phyloP scores from a whole-genome alignment of 495 filamentous ascomycete genomes.

The Corynascus novoguineensis region DNA sequence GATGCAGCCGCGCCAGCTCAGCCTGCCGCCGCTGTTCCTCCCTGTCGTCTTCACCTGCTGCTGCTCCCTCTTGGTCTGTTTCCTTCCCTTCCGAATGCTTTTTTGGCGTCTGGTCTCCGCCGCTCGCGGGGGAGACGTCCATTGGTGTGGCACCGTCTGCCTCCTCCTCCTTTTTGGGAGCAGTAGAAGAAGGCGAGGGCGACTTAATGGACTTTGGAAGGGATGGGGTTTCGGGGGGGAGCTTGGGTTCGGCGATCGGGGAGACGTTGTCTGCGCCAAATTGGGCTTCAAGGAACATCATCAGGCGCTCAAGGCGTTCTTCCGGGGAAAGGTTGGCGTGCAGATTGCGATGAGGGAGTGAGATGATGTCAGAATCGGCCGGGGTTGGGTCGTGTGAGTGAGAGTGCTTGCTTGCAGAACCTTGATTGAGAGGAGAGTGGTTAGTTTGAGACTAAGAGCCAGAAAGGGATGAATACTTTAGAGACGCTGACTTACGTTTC shows the following conservation, averaged over 20 bases:
- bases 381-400: constrained; percentile 46
- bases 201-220: constrained; percentile 28
- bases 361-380: constrained; percentile 15
- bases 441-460: background rate
- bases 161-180: constrained; percentile 10
- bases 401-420: constrained; percentile 49
- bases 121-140: constrained; percentile 30
- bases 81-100: background rate
- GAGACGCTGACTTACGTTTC: constrained; percentile 66
- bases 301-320: constrained; percentile 74
- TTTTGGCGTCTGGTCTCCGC: constrained; percentile 36
- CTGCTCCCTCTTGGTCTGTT: too few relatives aligned
- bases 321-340: constrained; percentile 64
- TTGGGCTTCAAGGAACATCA: constrained; percentile 95
- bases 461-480: background rate
- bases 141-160: constrained; percentile 36
- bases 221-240: constrained; percentile 23
- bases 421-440: constrained; percentile 31
- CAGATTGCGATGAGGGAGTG: constrained; percentile 53
- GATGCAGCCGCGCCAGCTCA: constrained; percentile 63
- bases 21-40: constrained; percentile 41
- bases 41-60: constrained; percentile 29
- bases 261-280: constrained; percentile 73
- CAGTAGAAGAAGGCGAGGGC: constrained; percentile 4
- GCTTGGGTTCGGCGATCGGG: constrained; percentile 65